Evolutionary conservation across 2,329 filamentous ascomycete species (phyloP).

Genomic region (Fusarium ramigenum): DNA sequence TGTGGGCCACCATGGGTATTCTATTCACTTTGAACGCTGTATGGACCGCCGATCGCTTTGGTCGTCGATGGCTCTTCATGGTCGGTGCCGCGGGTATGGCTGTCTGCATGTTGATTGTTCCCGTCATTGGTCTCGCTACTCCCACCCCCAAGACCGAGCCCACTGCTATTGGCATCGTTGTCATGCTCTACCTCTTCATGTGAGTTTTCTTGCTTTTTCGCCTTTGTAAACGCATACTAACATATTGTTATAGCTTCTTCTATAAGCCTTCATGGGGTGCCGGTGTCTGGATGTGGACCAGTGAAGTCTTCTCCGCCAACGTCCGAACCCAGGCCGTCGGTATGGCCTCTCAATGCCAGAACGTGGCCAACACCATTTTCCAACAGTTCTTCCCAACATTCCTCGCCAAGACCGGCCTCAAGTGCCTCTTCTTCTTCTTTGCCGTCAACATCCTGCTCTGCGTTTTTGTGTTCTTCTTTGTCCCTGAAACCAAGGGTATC

Average conservation of each 20-base stretch:
- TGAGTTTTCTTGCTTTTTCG: conserved; percentile 2
- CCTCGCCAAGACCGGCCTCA: conserved; percentile 63
- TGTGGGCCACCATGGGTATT: conserved; percentile 78
- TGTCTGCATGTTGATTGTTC: conserved; percentile 72
- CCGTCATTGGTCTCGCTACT: conserved; percentile 57
- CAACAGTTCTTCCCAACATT: conserved; percentile 78
- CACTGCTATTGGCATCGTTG: conserved; percentile 74
- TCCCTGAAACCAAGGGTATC: conserved; percentile 63
- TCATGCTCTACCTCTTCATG: conserved; percentile 71
- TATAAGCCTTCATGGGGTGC: conserved; percentile 77
- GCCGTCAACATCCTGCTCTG: conserved; percentile 56
- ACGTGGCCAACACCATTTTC: conserved; percentile 73
- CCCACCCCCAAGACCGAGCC: conserved; percentile 64
- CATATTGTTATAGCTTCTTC: conserved; percentile 56
- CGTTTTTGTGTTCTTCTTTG: conserved; percentile 59
- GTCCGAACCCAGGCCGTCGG: conserved; percentile 76
- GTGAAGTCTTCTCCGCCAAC: conserved; percentile 76
- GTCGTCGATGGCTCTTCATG: conserved; percentile 75
- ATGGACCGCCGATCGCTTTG: conserved; percentile 78
- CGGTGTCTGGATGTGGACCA: conserved; percentile 76
- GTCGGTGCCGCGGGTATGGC: conserved; percentile 75
- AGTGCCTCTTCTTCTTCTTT: conserved; percentile 51
- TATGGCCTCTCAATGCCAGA: conserved; percentile 69
- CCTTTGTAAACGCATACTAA: not conserved
- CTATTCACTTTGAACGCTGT: conserved; percentile 77